Base-by-base conservation (phyloP, 495 filamentous ascomycete genomes). In the Coniosporium apollinis region DNA sequence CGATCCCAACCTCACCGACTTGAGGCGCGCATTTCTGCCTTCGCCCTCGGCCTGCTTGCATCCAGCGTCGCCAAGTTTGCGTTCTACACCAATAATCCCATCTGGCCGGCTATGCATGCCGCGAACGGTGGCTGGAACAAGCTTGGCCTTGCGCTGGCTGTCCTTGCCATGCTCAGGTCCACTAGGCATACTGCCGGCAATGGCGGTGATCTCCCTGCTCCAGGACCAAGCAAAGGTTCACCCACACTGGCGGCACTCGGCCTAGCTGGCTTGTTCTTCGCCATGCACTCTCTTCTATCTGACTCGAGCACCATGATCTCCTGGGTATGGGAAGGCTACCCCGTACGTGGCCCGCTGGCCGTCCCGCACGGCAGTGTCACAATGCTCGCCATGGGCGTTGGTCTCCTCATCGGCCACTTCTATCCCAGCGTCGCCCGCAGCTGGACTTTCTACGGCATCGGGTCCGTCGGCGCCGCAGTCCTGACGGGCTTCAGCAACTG, bases 261-360 rank as follows among this genome's bases (percentile, higher is more conserved):
- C 32, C 57, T 94, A 35, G 85, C 67, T 24, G 91, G 82, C 34
- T 51, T 94, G 14, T 64, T 94, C 46, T 99, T 96, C 45, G 82
- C 67, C n/a, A 62, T 96, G 49, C 86, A 94, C 49, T 94, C 85
- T 2, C 67, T 96, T 10, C 66, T 99, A 18, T 92, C 89, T 0
- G 91, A 99, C 51, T 94, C 86, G 0, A 94, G 89, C 59, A 99
- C 91, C 20, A 96, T 96, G 85, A 94, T 96, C 40, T 66, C 83
- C 17, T 99, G 91, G 91, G 82, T 81, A n/a, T 99, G 91, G 91
- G 84, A 94, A 41, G 91, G 91, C 13, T 96, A 81, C 47, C 91
- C 91, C 25, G 70, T 94, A 33, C 70, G 80, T 30, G 91, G 91
- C 3, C 91, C 91, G 3, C 69, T 94, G 29, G 76, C 86, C 34